Evolutionary conservation across 345 rosid species (phyloP), one percentile per base, ranked within the genome.

Genomic region (Citropsis articulata): DNA sequence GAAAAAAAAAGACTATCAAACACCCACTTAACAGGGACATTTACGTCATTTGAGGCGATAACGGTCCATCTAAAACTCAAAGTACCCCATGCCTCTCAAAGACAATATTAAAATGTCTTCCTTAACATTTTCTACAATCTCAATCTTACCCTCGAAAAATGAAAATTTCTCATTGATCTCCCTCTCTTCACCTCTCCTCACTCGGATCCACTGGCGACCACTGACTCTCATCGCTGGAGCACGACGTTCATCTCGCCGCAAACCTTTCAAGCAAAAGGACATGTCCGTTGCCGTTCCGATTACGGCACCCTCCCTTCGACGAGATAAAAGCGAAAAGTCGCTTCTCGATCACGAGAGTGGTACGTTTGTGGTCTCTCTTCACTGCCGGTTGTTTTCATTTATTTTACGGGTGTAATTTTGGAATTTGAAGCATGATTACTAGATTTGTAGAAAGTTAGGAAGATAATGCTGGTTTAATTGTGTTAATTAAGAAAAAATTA

Each of bases 301-400:
- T 59, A 72, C 87, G 55, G 77, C 83, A 73, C 85, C 87, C 28
- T 85, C 92, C 67, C 83, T 75, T 75, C 78, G 87, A 38, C 84
- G 84, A 2, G 89, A 90, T 62, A 75, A 81, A 64, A 85, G 81
- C 74, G 84, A 89, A 66, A 84, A 78, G 38, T 76, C 84, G 16
- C 79, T 86, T 83, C 45, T 85, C 35, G 87, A 88, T 85, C 76
- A 92, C 60, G 76, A 80, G 83, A 81, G 71, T 4, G 83, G 98
- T 90, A 77, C 71, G 31, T 75, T 31, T 48, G 45, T 63, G 61
- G n/a, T 75, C 64, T 63, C 77, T 62, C 60, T 63, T 22, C 42
- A 28, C 63, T 74, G 5, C 36, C 25, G 35, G 24, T 40, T 5
- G 18, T 62, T 60, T 75, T 27, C 24, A 3, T 31, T 72, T 72